Conservation (phyloP, 2,329 filamentous ascomycete genomes). For the Diaporthe sp. region DNA sequence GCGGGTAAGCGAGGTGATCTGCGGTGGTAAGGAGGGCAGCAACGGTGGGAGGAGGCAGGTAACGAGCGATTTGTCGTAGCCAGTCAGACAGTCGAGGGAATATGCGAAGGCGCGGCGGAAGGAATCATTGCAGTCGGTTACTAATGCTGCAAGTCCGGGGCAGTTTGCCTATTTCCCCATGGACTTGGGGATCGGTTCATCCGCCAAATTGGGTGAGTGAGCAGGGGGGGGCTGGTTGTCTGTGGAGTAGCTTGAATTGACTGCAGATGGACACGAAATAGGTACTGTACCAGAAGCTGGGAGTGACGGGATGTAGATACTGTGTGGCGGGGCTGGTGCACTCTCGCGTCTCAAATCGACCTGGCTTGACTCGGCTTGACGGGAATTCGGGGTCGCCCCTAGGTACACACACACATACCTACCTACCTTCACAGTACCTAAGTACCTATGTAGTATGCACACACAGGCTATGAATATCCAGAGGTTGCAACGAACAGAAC, state of each 20-base stretch:
- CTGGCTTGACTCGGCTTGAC: constrained; percentile 12
- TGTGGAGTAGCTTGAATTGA: constrained; percentile 28
- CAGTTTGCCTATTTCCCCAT: constrained; percentile 35
- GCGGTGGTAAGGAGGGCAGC: constrained; percentile 28
- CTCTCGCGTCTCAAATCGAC: background rate
- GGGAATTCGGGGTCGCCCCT: background rate
- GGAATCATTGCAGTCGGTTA: constrained; percentile 11
- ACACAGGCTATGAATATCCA: background rate
- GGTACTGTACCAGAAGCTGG: background rate
- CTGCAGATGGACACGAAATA: background rate
- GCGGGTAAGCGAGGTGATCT: constrained; percentile 25
- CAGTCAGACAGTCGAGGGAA: constrained; percentile 27
- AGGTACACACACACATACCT: background rate
- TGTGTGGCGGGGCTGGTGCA: constrained; percentile 8
- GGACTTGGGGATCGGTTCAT: constrained; percentile 32
- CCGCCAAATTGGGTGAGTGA: constrained; percentile 24
- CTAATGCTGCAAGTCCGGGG: constrained; percentile 34
- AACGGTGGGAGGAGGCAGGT: constrained; percentile 2
- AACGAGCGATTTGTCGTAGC: constrained; percentile 13
- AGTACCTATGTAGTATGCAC: too few relatives aligned
- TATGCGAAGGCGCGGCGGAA: constrained; percentile 30
- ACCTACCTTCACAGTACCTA: too few relatives aligned
- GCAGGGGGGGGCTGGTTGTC: background rate
- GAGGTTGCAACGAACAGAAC: background rate
- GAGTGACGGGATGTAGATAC: background rate